phyloP scores from a whole-genome alignment of 2,329 filamentous ascomycete genomes.

The Phaeosphaeriaceae sp. region DNA sequence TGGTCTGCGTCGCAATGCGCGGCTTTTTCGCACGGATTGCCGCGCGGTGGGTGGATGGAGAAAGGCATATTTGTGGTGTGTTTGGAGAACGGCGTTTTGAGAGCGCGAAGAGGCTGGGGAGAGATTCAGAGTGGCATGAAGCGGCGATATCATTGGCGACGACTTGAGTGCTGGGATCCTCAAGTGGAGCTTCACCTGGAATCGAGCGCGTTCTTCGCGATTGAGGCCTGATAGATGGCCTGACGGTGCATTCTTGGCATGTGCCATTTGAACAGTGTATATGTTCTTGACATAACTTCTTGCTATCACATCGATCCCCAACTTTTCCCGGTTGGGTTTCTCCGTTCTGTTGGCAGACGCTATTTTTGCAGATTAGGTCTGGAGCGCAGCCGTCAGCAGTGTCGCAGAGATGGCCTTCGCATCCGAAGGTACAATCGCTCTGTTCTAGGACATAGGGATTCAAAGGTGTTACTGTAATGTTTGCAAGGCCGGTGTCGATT shows the following conservation, averaged over 20 bases:
- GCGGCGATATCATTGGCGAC: conserved; percentile 19
- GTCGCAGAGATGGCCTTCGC: conserved; percentile 39
- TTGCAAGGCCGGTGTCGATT: conserved; percentile 15
- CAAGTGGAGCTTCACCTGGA: neutral
- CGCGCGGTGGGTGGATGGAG: conserved; percentile 5
- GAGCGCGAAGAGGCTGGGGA: conserved; percentile 17
- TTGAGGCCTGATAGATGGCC: conserved; percentile 19
- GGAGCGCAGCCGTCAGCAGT: conserved; percentile 35
- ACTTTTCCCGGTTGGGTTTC: conserved; percentile 33
- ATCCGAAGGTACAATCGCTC: conserved; percentile 39
- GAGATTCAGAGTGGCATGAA: conserved; percentile 26
- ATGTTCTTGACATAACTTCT: conserved; percentile 35
- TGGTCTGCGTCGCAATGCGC: conserved; percentile 32
- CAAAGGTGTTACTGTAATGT: conserved; percentile 24
- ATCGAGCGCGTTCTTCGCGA: conserved; percentile 1
- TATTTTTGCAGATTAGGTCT: conserved; percentile 40
- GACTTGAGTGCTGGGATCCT: conserved; percentile 3
- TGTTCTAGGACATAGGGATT: conserved; percentile 42
- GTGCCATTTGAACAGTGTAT: conserved; percentile 27
- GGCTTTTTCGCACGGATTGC: conserved; percentile 33
- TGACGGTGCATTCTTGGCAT: conserved; percentile 27
- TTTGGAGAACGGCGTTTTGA: conserved; percentile 1
- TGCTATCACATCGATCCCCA: conserved; percentile 36
- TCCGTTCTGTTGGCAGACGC: conserved; percentile 29
- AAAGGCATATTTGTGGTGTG: conserved; percentile 11